Evolutionary conservation across 2,329 filamentous ascomycete genomes (phyloP), one percentile per base, ranked within the genome.

Genomic region (Microsporum canis): DNA sequence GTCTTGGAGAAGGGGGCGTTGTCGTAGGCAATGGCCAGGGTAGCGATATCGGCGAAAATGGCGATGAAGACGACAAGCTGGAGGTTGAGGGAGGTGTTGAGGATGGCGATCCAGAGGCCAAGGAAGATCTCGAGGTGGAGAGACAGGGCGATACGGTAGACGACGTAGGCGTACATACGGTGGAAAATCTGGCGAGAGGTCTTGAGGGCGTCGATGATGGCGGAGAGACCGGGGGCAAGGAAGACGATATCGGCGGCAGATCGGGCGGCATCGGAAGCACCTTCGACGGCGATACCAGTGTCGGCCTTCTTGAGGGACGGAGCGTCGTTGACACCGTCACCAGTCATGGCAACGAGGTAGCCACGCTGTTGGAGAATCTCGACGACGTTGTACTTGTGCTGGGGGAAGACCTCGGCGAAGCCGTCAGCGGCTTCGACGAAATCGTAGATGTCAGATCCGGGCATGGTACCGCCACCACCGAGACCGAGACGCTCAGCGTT

Each of bases 361-460:
- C 90, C 90, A 84, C 90, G 88, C 79, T 92, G 88, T 79, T 95
- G 90, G 58, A 95, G 84, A 71, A 95, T 95, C 77, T 95, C 89
- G 69, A 95, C 90, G 75, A 94, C 89, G 66, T 90, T 89, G 79
- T 91, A 95, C 82, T 95, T 95, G 83, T 95, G 90, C 78, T 95
- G 88, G 69, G 90, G 90, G 82, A 94, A 95, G 62, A 95, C 90
- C 74, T 95, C 90, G 66, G 91, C 90, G 77, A 95, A 95, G 78
- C 90, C 91, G 82, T 95, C 90, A 64, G 90, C 91, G 79, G 88
- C 89, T 81, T 95, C 90, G 62, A 95, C 90, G 79, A 95, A 95
- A 79, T 95, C 90, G 78, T 94, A 95, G 61, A 95, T 88, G 78
- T 95, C 89, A 65, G 90, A 95, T 70, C 90, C 90, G 71, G 90